A percentile compares a stretch with the other conserved stretches of the same genome.
These are phyloP conservation scores for Lathyrus tuberosus DNA, from an alignment of 306 rosid genomes.

Conservation along the genomic window DNA sequence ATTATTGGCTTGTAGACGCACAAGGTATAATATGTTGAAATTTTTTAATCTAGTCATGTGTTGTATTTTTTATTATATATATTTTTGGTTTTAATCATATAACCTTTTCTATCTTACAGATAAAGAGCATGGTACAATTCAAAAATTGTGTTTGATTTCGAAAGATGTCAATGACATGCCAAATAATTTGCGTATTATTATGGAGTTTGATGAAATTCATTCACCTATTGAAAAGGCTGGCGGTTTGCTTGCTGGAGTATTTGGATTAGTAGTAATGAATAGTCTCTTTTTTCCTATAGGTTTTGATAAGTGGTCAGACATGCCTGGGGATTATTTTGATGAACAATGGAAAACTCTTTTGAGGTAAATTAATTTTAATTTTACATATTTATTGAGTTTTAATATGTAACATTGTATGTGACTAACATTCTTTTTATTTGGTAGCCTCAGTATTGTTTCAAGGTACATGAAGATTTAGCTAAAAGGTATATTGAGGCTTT, in stretches of 20 bases:
- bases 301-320: too few species aligned
- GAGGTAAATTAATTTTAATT: neutral
- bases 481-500: neutral
- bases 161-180: too few species aligned
- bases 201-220: neutral
- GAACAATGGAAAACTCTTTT: neutral
- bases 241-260: constrained; percentile 1
- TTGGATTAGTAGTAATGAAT: neutral
- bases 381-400: too few species aligned
- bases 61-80: neutral
- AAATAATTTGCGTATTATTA: neutral
- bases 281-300: neutral
- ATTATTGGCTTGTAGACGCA: neutral
- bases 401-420: neutral
- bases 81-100: too few species aligned
- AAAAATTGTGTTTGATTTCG: neutral
- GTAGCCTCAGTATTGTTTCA: neutral
- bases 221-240: neutral
- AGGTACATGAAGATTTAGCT: neutral
- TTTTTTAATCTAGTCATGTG: neutral
- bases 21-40: neutral
- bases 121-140: neutral
- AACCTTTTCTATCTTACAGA: neutral
- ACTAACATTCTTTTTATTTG: neutral
- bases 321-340: neutral